A percentile compares a stretch with the other conserved stretches of the same genome.
Conservation (phyloP, 305 asterid genomes). For the Caryopteris hybrid region DNA sequence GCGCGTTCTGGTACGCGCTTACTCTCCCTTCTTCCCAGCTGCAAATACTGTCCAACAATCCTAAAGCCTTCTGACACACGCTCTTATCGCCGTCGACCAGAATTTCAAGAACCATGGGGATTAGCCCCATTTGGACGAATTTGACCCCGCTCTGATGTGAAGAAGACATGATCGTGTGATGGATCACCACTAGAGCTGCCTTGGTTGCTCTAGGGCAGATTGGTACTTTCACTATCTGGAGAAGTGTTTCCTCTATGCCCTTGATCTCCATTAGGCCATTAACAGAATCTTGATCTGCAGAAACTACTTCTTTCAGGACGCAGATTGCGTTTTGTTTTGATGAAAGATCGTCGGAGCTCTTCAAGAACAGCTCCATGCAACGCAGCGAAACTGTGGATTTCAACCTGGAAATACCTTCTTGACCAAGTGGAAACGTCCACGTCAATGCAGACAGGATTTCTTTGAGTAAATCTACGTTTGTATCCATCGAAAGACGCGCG, state of each 20-base stretch:
- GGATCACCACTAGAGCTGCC: constrained; percentile 50
- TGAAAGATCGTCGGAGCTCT: constrained; percentile 43
- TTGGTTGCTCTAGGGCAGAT: constrained; percentile 63
- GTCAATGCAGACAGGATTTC: constrained; percentile 49
- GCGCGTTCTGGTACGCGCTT: constrained; percentile 35
- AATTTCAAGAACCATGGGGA: constrained; percentile 47
- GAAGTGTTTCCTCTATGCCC: constrained; percentile 42
- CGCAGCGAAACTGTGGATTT: constrained; percentile 48
- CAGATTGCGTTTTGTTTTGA: constrained; percentile 43
- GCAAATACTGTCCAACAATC: constrained; percentile 48
- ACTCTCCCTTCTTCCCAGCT: constrained; percentile 41
- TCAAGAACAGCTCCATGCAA: constrained; percentile 51
- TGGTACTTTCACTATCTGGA: constrained; percentile 48
- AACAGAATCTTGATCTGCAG: constrained; percentile 18
- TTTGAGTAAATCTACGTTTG: constrained; percentile 27
- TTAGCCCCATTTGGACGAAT: constrained; percentile 49
- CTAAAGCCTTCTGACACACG: constrained; percentile 49
- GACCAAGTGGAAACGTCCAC: constrained; percentile 57
- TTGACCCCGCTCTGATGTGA: neutral
- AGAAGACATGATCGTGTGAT: constrained; percentile 31
- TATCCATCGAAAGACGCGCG: constrained; percentile 26
- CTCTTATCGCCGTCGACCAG: constrained; percentile 67
- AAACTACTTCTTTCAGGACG: constrained; percentile 45
- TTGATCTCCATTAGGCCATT: constrained; percentile 31
- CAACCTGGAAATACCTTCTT: constrained; percentile 48